Conservation (phyloP, 2,329 filamentous ascomycete genomes). For the Fusarium nematophilum region DNA sequence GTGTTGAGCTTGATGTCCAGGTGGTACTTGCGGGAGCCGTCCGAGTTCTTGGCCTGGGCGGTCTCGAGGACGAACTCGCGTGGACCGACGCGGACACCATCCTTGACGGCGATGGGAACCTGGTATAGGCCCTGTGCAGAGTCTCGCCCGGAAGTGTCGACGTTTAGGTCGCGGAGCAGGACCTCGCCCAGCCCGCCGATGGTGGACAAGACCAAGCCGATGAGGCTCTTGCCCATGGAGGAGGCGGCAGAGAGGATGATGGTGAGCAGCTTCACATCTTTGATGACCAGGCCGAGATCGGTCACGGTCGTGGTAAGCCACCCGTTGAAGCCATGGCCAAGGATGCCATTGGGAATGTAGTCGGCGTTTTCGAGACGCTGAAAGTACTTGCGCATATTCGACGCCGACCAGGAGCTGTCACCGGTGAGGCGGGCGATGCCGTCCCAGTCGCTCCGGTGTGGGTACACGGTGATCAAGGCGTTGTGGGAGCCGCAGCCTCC, state of each 20-base stretch:
- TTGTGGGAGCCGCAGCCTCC: conserved; percentile 55
- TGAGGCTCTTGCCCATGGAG: conserved; percentile 42
- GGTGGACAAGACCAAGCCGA: conserved; percentile 27
- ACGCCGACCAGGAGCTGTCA: conserved; percentile 55
- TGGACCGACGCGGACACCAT: conserved; percentile 63
- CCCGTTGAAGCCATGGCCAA: conserved; percentile 57
- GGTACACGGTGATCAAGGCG: conserved; percentile 53
- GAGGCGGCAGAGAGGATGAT: conserved; percentile 43
- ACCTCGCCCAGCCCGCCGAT: conserved; percentile 42
- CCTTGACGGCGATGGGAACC: conserved; percentile 66
- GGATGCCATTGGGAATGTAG: conserved; percentile 51
- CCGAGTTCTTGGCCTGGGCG: conserved; percentile 34
- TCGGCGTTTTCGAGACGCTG: conserved; percentile 56
- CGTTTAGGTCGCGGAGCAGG: conserved; percentile 44
- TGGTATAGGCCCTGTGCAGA: conserved; percentile 58
- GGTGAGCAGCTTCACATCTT: conserved; percentile 45
- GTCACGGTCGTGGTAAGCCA: conserved; percentile 46
- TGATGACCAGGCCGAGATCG: conserved; percentile 37
- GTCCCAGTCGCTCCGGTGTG: conserved; percentile 55
- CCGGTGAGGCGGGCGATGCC: conserved; percentile 55
- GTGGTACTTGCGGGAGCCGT: conserved; percentile 43
- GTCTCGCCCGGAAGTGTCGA: conserved; percentile 26
- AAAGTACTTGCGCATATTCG: conserved; percentile 56
- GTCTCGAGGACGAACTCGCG: conserved; percentile 64
- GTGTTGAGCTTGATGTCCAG: conserved; percentile 44